Conservation (phyloP, 805 yeast species). For the Kazachstania africana region DNA sequence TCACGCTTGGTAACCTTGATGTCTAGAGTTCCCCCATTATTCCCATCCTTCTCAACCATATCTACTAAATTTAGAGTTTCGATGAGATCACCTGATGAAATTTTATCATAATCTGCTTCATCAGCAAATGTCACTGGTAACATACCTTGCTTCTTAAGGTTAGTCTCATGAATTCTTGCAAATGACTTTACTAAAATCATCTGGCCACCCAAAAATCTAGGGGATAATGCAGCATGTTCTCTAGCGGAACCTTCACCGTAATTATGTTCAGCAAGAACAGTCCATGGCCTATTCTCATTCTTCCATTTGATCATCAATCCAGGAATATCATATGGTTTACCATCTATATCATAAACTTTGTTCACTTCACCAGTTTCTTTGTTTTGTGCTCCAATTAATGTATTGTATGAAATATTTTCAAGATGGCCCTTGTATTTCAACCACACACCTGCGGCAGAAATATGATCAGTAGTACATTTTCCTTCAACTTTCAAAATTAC, state of each 20-base stretch:
- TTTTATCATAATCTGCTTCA: slow-evolving; percentile 76
- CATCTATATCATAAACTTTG: slow-evolving; percentile 77
- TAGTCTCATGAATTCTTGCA: slow-evolving; percentile 97
- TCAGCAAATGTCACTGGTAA: slow-evolving; percentile 87
- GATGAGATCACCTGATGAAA: slow-evolving; percentile 65
- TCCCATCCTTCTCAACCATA: slow-evolving; percentile 68
- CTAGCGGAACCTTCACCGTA: slow-evolving; percentile 99
- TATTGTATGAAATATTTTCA: slow-evolving; percentile 90
- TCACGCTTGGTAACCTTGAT: slow-evolving; percentile 62
- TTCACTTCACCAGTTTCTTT: slow-evolving; percentile 96
- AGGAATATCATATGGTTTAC: slow-evolving; percentile 71
- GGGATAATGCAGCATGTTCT: slow-evolving; percentile 96
- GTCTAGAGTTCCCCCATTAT: slow-evolving; percentile 73
- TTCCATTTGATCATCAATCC: slow-evolving; percentile 96
- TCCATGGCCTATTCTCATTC: slow-evolving; percentile 74
- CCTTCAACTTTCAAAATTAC: slow-evolving; percentile 89
- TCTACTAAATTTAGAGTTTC: slow-evolving; percentile 66
- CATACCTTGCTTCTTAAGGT: slow-evolving; percentile 96
- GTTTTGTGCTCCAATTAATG: slow-evolving; percentile 92
- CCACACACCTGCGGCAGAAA: slow-evolving; percentile 98
- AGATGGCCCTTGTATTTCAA: slow-evolving; percentile 95
- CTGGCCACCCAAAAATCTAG: slow-evolving; percentile 86
- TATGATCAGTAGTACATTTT: slow-evolving; percentile 96
- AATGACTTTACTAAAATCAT: slow-evolving; percentile 85
- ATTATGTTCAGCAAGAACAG: slow-evolving; percentile 93